Percentiles rank a stretch among this genome's conserved stretches.
Conservation (phyloP, 2,329 filamentous ascomycete species). For the Penicillium sp. region DNA sequence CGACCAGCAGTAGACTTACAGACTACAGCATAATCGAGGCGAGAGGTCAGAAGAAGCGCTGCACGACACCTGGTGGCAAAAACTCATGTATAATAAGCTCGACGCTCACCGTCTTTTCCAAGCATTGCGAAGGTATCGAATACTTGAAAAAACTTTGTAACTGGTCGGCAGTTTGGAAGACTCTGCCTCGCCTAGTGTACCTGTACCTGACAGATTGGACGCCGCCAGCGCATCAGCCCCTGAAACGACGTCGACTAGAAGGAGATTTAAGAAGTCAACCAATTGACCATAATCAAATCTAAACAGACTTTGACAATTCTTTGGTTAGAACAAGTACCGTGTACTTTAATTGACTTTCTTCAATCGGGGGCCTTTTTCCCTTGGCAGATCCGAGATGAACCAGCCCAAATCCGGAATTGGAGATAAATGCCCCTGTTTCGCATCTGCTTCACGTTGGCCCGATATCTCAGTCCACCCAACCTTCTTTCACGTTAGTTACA, state of each 20-base stretch:
- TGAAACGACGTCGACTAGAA: background rate
- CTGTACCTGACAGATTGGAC: background rate
- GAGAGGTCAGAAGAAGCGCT: background rate
- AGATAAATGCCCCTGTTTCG: conserved; percentile 7
- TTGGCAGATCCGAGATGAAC: background rate
- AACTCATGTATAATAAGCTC: background rate
- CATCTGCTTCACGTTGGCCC: background rate
- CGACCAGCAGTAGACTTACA: background rate
- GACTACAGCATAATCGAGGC: background rate
- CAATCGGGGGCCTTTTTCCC: background rate
- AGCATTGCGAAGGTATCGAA: background rate
- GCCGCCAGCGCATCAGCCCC: background rate
- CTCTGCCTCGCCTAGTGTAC: too few relatives aligned
- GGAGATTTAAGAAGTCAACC: background rate
- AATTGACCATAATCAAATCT: background rate
- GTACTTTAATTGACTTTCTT: background rate
- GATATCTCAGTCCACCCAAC: background rate
- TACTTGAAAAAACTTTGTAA: background rate
- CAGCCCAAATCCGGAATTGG: background rate
- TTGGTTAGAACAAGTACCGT: background rate
- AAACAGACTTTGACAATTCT: background rate
- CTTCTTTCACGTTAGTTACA: background rate
- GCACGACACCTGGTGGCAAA: background rate
- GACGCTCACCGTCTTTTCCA: background rate
- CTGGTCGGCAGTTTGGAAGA: background rate